Conservation (phyloP, 768 basidiomycete genomes). For the Mycena sanguinolenta region DNA sequence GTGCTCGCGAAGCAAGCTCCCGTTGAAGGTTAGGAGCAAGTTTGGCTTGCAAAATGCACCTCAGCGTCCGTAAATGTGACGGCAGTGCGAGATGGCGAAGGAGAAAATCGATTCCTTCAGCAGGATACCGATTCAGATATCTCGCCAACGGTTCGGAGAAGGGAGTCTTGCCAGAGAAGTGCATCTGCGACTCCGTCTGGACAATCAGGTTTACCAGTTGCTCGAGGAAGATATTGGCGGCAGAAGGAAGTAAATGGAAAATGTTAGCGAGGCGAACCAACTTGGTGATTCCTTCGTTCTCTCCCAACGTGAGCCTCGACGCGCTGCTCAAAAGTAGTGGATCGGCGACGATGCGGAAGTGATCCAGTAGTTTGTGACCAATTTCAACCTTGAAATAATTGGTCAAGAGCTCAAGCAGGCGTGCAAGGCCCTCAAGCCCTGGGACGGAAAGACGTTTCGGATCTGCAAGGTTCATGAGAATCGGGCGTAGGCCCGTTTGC, state of each 20-base stretch:
- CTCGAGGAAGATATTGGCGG: conserved; percentile 93
- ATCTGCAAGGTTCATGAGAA: conserved; percentile 97
- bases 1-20: conserved; percentile 74
- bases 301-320: conserved; percentile 81
- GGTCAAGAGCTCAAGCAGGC: conserved; percentile 92
- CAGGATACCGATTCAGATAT: conserved; percentile 92
- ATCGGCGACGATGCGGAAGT: conserved; percentile 93
- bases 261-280: conserved; percentile 96
- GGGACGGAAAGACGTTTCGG: conserved; percentile 93
- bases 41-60: conserved; percentile 84
- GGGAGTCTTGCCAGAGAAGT: conserved; percentile 89
- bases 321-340: conserved; percentile 86
- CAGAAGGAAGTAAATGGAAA: conserved; percentile 94
- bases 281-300: conserved; percentile 93
- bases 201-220: conserved; percentile 90
- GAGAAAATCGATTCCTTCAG: conserved; percentile 89
- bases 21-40: conserved; percentile 82
- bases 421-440: conserved; percentile 93
- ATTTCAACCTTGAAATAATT: conserved; percentile 99
- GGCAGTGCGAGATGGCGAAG: conserved; percentile 82
- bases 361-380: conserved; percentile 95
- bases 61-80: conserved; percentile 84
- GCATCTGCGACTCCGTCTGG: conserved; percentile 91
- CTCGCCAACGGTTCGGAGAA: conserved; percentile 94
- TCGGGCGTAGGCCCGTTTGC: conserved; percentile 95